Conservation (phyloP, 306 rosid genomes). For the Vicia villosa region DNA sequence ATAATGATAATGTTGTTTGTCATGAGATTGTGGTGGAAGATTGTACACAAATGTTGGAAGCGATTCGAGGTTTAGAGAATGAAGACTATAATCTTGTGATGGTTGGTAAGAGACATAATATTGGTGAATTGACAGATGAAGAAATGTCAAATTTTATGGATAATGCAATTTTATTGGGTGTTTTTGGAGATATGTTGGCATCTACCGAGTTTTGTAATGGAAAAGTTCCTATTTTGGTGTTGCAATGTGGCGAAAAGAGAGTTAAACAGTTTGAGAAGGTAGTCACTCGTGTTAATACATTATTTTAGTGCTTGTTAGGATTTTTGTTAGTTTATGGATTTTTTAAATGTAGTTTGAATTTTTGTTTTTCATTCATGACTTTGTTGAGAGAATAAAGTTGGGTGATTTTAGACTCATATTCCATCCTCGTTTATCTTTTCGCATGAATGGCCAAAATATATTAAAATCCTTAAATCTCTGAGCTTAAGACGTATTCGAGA, state of each 20-base stretch:
- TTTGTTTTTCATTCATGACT: not conserved
- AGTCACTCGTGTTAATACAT: not conserved
- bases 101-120: conserved; percentile 47
- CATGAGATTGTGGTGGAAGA: conserved; percentile 49
- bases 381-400: not conserved
- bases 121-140: conserved; percentile 21
- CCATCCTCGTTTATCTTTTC: no score
- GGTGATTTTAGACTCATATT: not conserved
- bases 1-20: conserved; percentile 4
- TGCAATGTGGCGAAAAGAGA: conserved; percentile 36
- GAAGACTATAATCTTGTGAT: conserved; percentile 42
- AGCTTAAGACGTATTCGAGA: no score
- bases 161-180: conserved; percentile 48
- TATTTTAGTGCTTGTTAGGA: not conserved
- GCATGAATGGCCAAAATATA: no score
- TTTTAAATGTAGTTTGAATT: not conserved
- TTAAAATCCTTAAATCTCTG: no score
- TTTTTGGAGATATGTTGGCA: conserved; percentile 55
- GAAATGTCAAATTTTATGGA: conserved; percentile 53
- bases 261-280: not conserved
- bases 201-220: conserved; percentile 52
- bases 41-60: conserved; percentile 30
- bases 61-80: conserved; percentile 7
- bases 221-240: conserved; percentile 42
- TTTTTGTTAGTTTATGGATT: not conserved